Conservation (phyloP, 768 basidiomycete species). For the Russula sp. region DNA sequence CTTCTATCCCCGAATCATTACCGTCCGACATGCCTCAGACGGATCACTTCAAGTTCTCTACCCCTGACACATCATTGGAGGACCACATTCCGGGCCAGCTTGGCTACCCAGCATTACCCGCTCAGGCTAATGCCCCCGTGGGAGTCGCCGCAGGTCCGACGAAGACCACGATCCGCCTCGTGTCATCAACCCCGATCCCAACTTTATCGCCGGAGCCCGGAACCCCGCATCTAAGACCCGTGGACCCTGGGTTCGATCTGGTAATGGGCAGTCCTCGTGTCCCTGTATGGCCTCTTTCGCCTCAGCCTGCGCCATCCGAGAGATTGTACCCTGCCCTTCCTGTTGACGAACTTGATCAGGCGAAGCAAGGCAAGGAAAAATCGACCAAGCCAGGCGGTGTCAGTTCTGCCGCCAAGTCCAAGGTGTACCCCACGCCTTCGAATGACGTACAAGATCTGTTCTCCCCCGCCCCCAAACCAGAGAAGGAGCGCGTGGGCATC, state of each 20-base stretch:
- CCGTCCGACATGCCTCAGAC: constrained; percentile 35
- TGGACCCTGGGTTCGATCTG: constrained; percentile 63
- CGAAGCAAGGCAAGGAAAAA: constrained; percentile 31
- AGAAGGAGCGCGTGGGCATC: constrained; percentile 19
- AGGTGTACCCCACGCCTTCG: constrained; percentile 31
- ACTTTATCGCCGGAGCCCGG: constrained; percentile 25
- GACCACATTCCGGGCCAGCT: constrained; percentile 56
- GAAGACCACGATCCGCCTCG: constrained; percentile 43
- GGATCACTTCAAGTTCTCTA: constrained; percentile 45
- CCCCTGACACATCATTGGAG: constrained; percentile 29
- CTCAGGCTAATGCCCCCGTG: constrained; percentile 53
- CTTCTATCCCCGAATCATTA: constrained; percentile 21
- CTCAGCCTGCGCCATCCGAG: constrained; percentile 24
- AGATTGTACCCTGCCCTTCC: constrained; percentile 39
- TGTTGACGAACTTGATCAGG: constrained; percentile 28
- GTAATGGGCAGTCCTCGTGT: constrained; percentile 49
- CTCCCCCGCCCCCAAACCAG: constrained; percentile 33
- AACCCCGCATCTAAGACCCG: constrained; percentile 63
- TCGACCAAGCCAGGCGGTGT: constrained; percentile 35
- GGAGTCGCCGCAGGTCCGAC: constrained; percentile 41
- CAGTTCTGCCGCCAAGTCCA: constrained; percentile 28
- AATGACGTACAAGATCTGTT: constrained; percentile 36
- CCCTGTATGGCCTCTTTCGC: constrained; percentile 41
- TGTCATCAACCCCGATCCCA: constrained; percentile 27
- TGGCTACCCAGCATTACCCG: constrained; percentile 54